These are phyloP conservation scores for Trichophyton verrucosum DNA, from an alignment of 2,329 filamentous ascomycete genomes.

Conservation along the genomic window DNA sequence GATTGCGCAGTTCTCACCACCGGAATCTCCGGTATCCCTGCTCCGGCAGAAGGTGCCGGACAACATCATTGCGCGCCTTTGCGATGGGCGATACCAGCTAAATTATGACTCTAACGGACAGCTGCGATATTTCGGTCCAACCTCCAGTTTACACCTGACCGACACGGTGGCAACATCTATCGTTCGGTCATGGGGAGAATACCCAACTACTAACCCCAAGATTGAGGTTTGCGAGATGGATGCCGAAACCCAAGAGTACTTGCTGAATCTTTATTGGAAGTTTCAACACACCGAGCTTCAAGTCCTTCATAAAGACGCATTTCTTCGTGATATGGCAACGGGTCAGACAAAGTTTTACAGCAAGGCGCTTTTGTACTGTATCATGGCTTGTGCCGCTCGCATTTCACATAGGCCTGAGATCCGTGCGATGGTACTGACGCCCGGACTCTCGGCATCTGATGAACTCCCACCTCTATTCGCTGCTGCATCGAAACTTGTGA, in stretches of 20 bases:
- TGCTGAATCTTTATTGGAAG: constrained; percentile 10
- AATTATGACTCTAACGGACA: constrained; percentile 1
- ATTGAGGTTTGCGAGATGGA: constrained; percentile 5
- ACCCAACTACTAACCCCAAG: not conserved
- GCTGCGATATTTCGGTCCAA: constrained; percentile 6
- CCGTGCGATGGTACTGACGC: constrained; percentile 10
- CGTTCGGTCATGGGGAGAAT: constrained; percentile 5
- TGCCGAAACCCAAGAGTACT: constrained; percentile 6
- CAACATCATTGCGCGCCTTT: constrained; percentile 6
- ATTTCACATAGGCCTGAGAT: constrained; percentile 10
- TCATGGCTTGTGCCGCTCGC: constrained; percentile 12
- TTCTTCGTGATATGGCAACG: constrained; percentile 6
- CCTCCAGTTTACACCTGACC: constrained; percentile 8
- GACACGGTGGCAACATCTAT: constrained; percentile 4
- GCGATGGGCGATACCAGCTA: constrained; percentile 9
- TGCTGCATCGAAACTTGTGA: constrained; percentile 6
- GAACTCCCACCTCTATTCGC: constrained; percentile 10
- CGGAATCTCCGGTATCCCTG: constrained; percentile 1
- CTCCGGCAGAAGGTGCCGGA: not conserved
- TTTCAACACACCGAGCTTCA: constrained; percentile 10
- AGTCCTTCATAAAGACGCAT: constrained; percentile 6
- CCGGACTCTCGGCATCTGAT: constrained; percentile 2
- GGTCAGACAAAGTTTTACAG: constrained; percentile 10
- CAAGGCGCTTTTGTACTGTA: constrained; percentile 12
- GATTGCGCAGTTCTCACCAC: constrained; percentile 6